Evolutionary conservation across 2,329 filamentous ascomycete species (phyloP), one percentile per base, ranked within the genome.

Genomic region (Aciculosporium take): DNA sequence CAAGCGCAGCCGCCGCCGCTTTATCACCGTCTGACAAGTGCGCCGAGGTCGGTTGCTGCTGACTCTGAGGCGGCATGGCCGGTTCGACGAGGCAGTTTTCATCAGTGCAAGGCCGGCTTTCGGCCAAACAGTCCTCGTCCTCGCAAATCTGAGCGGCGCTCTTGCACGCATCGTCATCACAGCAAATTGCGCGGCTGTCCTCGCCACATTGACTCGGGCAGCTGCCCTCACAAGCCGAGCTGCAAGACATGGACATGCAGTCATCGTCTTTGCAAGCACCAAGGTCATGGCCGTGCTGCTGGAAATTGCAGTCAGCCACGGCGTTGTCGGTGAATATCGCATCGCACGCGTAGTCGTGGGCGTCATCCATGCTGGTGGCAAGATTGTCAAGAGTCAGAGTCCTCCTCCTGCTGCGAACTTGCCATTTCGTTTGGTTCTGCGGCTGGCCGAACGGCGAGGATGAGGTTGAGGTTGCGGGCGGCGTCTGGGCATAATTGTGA

Each of bases 131-230:
- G 29, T 59, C 53, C 37, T 62, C 48, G 27, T 52, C 50, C 13
- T 49, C 38, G 37, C 51, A 53, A 15, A 50, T 39, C 17, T 52
- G 40, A 47, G 52, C 23, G 55, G 52, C 23, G 55, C 49, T 20
- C 44, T 47, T 48, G 46, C 62, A 65, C 6, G 54, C 51, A 27
- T 55, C 53, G 40, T 62, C 57, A 23, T 56, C 56, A 42, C 63
- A 66, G 38, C 59, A 59, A 34, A 61, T 51, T 37, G 47, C 56
- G 17, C 52, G 52, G 20, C 53, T 52, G 18, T 46, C 49, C 5
- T 57, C 56, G 32, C 53, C 59, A 37, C 59, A 64, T 33, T 63
- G 51, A 46, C 56, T 59, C 30, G 52, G 49, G 37, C 61, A 63
- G 28, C 48, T 56, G 35, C 51, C 53, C 6, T 53, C 57, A 40